These are phyloP conservation scores for Cystobasidium ongulense DNA, from an alignment of 768 basidiomycete species.

Conservation along the genomic window DNA sequence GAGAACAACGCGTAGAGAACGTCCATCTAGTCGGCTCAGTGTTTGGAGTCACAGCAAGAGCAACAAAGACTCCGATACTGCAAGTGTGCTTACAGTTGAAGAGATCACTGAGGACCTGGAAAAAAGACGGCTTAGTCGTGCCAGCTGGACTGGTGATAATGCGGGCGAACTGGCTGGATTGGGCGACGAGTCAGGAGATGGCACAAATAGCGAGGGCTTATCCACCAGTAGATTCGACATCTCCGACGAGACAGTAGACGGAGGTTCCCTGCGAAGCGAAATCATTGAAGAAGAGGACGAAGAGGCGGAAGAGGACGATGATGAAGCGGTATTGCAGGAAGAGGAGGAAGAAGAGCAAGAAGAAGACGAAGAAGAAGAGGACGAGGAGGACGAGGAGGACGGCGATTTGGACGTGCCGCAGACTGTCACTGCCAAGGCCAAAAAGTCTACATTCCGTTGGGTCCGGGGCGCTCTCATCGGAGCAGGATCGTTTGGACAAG, in stretches of 20 bases:
- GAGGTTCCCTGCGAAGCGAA: slow-evolving; percentile 51
- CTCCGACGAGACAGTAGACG: neutral
- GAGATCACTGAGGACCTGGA: slow-evolving; percentile 96
- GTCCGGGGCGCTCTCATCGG: slow-evolving; percentile 95
- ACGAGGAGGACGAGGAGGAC: slow-evolving; percentile 50
- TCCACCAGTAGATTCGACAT: slow-evolving; percentile 3
- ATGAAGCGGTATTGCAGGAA: slow-evolving; percentile 43
- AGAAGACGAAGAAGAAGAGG: slow-evolving; percentile 50
- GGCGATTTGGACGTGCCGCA: slow-evolving; percentile 54
- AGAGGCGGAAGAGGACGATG: slow-evolving; percentile 54
- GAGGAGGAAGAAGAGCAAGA: slow-evolving; percentile 44
- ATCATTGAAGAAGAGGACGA: slow-evolving; percentile 65
- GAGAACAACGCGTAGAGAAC: neutral
- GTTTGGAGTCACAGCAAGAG: slow-evolving; percentile 32
- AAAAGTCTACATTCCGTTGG: slow-evolving; percentile 96
- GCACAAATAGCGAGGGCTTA: slow-evolving; percentile 1
- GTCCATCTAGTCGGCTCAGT: slow-evolving; percentile 31
- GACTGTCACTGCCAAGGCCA: slow-evolving; percentile 93
- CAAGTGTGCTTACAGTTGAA: slow-evolving; percentile 73
- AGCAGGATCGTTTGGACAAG: slow-evolving; percentile 77
- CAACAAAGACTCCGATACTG: slow-evolving; percentile 33
- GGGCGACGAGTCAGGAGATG: slow-evolving; percentile 5
- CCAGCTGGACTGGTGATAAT: slow-evolving; percentile 47
- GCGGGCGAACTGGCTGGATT: neutral
- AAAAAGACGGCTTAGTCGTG: slow-evolving; percentile 52